Conservation (phyloP, 139 green algal species). For the Helicosporidium sp. region DNA sequence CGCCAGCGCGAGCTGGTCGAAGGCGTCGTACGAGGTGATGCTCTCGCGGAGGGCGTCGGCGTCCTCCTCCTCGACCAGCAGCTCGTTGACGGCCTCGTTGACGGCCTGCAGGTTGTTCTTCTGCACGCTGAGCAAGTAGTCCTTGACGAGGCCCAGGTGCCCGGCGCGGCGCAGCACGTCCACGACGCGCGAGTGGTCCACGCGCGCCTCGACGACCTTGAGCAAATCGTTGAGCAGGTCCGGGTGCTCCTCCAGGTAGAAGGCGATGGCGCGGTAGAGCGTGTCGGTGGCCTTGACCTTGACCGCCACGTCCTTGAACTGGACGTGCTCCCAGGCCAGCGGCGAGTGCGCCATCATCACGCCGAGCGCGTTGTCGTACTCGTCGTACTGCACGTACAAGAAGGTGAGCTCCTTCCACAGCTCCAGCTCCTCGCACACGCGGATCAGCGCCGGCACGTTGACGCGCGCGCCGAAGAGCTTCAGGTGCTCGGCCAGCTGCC, state of each 20-base stretch:
- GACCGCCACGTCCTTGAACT: conserved; percentile 71
- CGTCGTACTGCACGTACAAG: conserved; percentile 92
- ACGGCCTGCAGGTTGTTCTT: conserved; percentile 68
- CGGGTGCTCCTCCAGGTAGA: conserved; percentile 94
- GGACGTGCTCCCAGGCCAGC: conserved; percentile 88
- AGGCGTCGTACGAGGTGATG: conserved; percentile 93
- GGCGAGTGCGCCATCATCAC: conserved; percentile 86
- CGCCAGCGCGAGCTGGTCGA: conserved; percentile 64
- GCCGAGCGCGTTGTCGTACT: conserved; percentile 89
- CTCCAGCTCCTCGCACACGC: conserved; percentile 76
- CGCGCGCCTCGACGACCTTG: conserved; percentile 64
- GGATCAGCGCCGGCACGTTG: conserved; percentile 96
- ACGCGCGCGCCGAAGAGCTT: conserved; percentile 90
- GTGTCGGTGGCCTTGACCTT: conserved; percentile 42
- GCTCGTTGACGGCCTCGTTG: conserved; percentile 83
- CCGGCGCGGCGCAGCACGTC: conserved; percentile 66
- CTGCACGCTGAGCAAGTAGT: conserved; percentile 75
- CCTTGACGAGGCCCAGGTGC: conserved; percentile 82
- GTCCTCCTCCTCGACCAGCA: conserved; percentile 95
- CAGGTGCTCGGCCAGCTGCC: conserved; percentile 97
- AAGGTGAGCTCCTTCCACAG: conserved; percentile 92
- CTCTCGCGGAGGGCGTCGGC: conserved; percentile 39
- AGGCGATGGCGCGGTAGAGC: conserved; percentile 84
- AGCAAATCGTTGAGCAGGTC: conserved; percentile 87
- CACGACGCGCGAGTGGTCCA: conserved; percentile 86